Conservation (phyloP, 225 moss, liverwort and hornwort species). For the Ulota crispa region DNA sequence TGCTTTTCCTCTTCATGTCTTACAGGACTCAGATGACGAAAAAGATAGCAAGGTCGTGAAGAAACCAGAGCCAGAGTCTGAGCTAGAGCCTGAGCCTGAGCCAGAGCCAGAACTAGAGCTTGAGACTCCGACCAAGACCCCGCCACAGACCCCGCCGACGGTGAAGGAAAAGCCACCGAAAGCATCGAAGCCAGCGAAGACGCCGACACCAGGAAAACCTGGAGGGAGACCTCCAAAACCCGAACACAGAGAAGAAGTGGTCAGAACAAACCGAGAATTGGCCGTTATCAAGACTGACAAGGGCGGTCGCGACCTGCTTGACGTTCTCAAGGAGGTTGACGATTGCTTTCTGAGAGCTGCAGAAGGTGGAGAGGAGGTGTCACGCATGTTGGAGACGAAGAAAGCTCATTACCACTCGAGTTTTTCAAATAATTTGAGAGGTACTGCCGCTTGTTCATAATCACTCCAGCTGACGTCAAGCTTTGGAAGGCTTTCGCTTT, state of each 20-base stretch:
- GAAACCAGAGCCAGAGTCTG: constrained; percentile 29
- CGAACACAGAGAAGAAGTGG: constrained; percentile 35
- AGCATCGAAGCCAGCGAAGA: constrained; percentile 26
- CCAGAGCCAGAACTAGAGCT: background rate
- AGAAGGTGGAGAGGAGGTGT: constrained; percentile 62
- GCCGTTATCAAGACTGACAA: constrained; percentile 35
- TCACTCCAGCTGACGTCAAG: background rate
- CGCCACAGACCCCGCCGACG: constrained; percentile 29
- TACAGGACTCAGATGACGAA: constrained; percentile 46
- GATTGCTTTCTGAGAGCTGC: constrained; percentile 65
- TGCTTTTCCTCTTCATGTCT: background rate
- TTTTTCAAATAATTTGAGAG: constrained; percentile 61
- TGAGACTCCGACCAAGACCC: constrained; percentile 29
- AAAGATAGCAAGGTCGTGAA: constrained; percentile 34
- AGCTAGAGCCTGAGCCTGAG: background rate
- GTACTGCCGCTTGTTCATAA: constrained; percentile 8
- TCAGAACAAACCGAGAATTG: constrained; percentile 40
- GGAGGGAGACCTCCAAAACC: constrained; percentile 39
- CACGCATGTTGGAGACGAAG: constrained; percentile 69
- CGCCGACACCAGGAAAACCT: constrained; percentile 31
- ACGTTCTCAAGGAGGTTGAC: constrained; percentile 74
- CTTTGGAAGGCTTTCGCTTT: background rate
- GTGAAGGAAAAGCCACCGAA: constrained; percentile 33
- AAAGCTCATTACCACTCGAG: constrained; percentile 80
- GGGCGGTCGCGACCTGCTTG: constrained; percentile 63